phyloP scores from a whole-genome alignment of 305 asterid species.

The Fraxinus sp. region DNA sequence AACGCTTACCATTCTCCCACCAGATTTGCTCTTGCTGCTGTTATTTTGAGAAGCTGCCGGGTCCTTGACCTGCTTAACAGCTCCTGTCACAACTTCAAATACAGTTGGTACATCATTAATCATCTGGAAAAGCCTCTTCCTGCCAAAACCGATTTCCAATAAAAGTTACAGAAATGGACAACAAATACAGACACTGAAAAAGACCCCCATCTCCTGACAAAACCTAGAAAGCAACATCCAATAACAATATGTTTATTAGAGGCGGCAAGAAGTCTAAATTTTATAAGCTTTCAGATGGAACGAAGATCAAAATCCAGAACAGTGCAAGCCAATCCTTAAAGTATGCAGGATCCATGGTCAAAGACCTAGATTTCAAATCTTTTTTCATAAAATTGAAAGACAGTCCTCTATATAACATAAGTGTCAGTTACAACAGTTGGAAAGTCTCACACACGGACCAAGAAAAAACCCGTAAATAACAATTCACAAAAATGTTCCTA shows the following conservation, averaged over 20 bases:
- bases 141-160: constrained; percentile 26
- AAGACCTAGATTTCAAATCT: not conserved
- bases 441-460: not conserved
- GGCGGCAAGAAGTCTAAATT: not conserved
- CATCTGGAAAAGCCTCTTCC: constrained; percentile 85
- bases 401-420: not conserved
- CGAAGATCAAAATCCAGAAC: not conserved
- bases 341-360: not conserved
- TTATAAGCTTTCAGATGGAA: not conserved
- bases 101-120: constrained; percentile 69
- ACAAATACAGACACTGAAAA: not conserved
- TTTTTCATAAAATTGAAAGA: not conserved
- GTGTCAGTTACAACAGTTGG: not conserved
- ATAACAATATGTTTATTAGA: not conserved
- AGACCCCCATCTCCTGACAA: not conserved
- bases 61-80: constrained; percentile 45
- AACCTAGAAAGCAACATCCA: not conserved
- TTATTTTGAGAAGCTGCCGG: constrained; percentile 33
- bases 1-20: constrained; percentile 44
- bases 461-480: not conserved
- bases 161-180: not conserved
- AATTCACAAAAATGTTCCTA: not conserved
- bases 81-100: constrained; percentile 60
- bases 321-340: not conserved
- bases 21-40: constrained; percentile 54